Conservation (phyloP, 208 protist species). For the Crithidia bombi region DNA sequence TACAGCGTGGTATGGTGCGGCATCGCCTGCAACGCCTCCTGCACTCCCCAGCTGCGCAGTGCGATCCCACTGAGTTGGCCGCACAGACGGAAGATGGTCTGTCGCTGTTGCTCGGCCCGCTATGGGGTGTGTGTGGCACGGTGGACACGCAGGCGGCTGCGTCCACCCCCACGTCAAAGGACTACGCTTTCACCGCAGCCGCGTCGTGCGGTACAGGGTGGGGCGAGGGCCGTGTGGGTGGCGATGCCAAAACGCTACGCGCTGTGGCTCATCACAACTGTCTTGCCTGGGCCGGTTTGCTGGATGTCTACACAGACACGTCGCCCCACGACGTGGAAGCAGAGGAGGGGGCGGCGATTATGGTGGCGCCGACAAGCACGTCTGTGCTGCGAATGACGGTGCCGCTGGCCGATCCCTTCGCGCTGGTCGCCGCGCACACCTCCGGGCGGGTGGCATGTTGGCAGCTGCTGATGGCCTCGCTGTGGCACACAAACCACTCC, state of each 20-base stretch:
- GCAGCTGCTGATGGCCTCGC: slow-evolving; percentile 32
- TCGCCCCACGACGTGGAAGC: neutral
- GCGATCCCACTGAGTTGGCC: slow-evolving; percentile 46
- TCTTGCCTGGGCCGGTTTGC: slow-evolving; percentile 70
- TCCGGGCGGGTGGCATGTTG: slow-evolving; percentile 31
- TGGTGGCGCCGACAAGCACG: slow-evolving; percentile 1
- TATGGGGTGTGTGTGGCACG: slow-evolving; percentile 55
- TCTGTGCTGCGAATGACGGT: slow-evolving; percentile 24
- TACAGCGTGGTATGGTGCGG: slow-evolving; percentile 46
- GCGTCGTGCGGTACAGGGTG: neutral
- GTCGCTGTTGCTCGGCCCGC: slow-evolving; percentile 54
- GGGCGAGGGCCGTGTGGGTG: neutral
- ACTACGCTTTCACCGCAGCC: neutral
- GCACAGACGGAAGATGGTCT: slow-evolving; percentile 58
- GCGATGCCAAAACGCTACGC: neutral
- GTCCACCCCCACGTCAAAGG: neutral
- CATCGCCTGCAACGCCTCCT: slow-evolving; percentile 55
- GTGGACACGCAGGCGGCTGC: neutral
- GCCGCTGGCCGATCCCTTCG: slow-evolving; percentile 20
- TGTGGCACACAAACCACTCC: neutral
- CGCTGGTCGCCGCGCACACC: slow-evolving; percentile 11
- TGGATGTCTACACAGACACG: slow-evolving; percentile 32
- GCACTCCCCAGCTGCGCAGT: slow-evolving; percentile 38
- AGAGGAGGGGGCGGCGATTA: neutral
- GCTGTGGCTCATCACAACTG: slow-evolving; percentile 72